Base-by-base conservation (phyloP, 2,329 filamentous ascomycete genomes). In the Cordyceps cateniannulata region DNA sequence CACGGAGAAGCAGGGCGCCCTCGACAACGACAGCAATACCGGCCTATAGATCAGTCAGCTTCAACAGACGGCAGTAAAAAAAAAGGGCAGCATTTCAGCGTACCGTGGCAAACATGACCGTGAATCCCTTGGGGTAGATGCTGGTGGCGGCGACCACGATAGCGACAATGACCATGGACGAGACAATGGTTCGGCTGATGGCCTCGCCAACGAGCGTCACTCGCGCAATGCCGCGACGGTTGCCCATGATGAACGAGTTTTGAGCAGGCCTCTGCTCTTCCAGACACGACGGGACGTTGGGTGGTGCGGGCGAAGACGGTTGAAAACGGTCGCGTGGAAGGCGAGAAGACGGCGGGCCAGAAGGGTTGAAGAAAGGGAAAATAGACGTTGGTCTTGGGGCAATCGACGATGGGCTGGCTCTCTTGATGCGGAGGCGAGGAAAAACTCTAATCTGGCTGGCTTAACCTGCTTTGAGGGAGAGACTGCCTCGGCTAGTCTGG, bases 401-500 rank as follows among this genome's bases (percentile, higher is more conserved):
- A 35, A 35, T 35, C 32, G 32, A 35, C 32, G 32, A 35, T 35
- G 32, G 32, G 2, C 32, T n/a, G n/a, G n/a, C n/a, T n/a, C n/a
- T 52, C 49, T 53, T 42, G 51, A 57, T 48, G 54, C 54, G 54
- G 54, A 57, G 54, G 18, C 47, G 54, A 32, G 42, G 24, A 45
- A 59, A 59, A 59, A 59, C 56, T 59, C 56, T 59, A 59, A 59
- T 50, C 25, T 27, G 16, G 18, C 29, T 49, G 44, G 42, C 9
- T 27, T 27, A n/a, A n/a, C 20, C 32, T 18, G 20, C 29, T 38
- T n/a, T n/a, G 47, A 25, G n/a, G 42, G 45, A 29, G n/a, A 47
- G 48, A 29, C 56, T 59, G 56, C 56, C 56, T 59, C 56, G 56
- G 56, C 48, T 59, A 59, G 56, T 59, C 38, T 42, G 50, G 35